Conservation (phyloP, 2,329 filamentous ascomycete genomes). For the Calonectria pteridis region DNA sequence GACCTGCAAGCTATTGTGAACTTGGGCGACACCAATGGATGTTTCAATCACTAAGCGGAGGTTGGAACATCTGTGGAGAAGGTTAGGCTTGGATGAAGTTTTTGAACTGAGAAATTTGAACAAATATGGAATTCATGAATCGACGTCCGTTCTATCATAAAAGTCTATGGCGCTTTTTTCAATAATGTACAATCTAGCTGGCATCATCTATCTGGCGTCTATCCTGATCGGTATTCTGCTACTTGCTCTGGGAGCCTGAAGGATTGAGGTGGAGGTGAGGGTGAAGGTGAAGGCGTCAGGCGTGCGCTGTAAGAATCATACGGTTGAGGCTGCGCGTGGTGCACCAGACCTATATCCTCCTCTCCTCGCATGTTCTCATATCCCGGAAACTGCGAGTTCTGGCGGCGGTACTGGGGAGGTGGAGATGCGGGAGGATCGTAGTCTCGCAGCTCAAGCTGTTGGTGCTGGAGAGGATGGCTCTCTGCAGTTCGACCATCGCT, state of each 20-base stretch:
- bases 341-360: background rate
- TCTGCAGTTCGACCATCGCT: background rate
- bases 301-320: background rate
- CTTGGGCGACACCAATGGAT: background rate
- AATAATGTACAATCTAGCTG: background rate
- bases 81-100: background rate
- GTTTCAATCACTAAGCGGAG: background rate
- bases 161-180: background rate
- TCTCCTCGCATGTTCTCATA: constrained; percentile 13
- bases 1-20: background rate
- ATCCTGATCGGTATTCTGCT: constrained; percentile 2
- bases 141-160: background rate
- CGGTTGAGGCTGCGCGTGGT: constrained; percentile 1
- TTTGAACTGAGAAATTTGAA: too few species aligned
- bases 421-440: constrained; percentile 7
- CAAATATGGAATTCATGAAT: too few species aligned
- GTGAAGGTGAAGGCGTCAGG: background rate
- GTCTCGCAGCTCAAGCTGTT: background rate
- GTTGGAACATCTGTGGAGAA: background rate
- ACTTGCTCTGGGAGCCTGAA: background rate
- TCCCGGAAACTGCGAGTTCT: background rate
- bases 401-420: constrained; percentile 3
- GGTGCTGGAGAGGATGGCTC: background rate
- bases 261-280: background rate
- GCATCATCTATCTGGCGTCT: background rate